A percentile compares a stretch with the other conserved stretches of the same genome.
Evolutionary conservation across 495 filamentous ascomycete genomes (phyloP).

Genomic region (Parathielavia hyrcaniae): DNA sequence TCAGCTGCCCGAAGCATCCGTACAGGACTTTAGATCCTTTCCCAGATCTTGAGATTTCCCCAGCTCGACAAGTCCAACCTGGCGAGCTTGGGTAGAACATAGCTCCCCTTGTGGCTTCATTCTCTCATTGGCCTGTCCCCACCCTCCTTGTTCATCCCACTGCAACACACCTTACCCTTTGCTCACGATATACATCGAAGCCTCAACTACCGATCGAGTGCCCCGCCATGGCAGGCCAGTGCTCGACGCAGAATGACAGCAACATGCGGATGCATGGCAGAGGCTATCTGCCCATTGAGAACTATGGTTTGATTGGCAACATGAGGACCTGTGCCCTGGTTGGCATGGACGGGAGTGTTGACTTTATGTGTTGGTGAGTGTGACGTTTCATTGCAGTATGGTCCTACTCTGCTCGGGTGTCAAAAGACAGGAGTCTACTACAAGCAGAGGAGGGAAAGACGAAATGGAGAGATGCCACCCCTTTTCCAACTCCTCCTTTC

Average conservation of each 20-base stretch:
- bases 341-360: conserved; percentile 62
- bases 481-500: too few species aligned
- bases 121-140: not conserved
- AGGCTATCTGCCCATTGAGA: conserved; percentile 60
- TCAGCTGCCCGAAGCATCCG: too few species aligned
- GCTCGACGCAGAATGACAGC: conserved; percentile 22
- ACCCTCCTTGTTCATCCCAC: conserved; percentile 3
- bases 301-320: conserved; percentile 71
- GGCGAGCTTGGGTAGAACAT: too few species aligned
- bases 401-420: too few species aligned
- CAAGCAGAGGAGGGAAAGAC: too few species aligned
- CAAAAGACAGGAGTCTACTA: too few species aligned
- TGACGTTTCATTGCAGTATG: too few species aligned
- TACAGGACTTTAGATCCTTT: too few species aligned
- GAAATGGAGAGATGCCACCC: too few species aligned
- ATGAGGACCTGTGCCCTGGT: conserved; percentile 71
- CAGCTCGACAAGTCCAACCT: not conserved
- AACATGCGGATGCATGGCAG: conserved; percentile 26
- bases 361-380: conserved; percentile 68
- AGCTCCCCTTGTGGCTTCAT: conserved; percentile 8
- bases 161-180: conserved; percentile 1
- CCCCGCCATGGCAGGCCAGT: conserved; percentile 1
- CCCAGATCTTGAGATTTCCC: not conserved
- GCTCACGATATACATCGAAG: not conserved
- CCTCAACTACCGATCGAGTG: not conserved